phyloP scores from a whole-genome alignment of 257 asterid genomes.

The Solanum appendiculatum region DNA sequence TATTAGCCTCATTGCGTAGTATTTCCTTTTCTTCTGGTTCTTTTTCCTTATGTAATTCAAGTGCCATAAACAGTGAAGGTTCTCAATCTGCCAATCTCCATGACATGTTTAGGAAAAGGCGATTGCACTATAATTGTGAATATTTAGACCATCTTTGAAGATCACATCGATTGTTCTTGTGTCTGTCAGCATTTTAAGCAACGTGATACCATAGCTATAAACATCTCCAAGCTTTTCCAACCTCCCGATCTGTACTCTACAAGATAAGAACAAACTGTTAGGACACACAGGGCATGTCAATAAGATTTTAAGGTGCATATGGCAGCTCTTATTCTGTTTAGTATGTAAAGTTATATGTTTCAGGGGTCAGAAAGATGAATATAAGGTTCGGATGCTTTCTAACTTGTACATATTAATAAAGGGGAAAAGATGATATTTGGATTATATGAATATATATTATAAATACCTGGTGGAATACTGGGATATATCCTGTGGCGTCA shows the following conservation, averaged over 20 bases:
- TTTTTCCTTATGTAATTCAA: background rate
- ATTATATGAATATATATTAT: background rate
- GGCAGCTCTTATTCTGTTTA: background rate
- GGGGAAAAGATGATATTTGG: background rate
- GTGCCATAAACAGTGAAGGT: background rate
- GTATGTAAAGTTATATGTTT: background rate
- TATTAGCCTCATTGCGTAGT: background rate
- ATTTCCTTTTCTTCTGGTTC: background rate
- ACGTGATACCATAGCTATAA: slow-evolving; percentile 36
- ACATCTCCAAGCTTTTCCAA: slow-evolving; percentile 24
- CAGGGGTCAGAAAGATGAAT: background rate
- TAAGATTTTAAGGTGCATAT: background rate
- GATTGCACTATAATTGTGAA: slow-evolving; percentile 20
- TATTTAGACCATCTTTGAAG: slow-evolving; percentile 20
- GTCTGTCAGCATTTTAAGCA: slow-evolving; percentile 37
- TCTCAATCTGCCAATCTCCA: slow-evolving; percentile 7
- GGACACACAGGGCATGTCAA: background rate
- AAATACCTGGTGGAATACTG: slow-evolving; percentile 5
- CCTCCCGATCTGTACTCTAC: slow-evolving; percentile 36
- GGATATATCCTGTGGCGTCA: slow-evolving; percentile 1
- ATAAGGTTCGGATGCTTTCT: background rate
- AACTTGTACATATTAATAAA: background rate
- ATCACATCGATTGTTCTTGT: slow-evolving; percentile 24
- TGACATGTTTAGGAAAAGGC: slow-evolving; percentile 11
- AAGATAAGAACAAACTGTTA: background rate